Evolutionary conservation across 2,329 filamentous ascomycete species (phyloP), one percentile per base, ranked within the genome.

Genomic region (Plenodomus biglobosus): DNA sequence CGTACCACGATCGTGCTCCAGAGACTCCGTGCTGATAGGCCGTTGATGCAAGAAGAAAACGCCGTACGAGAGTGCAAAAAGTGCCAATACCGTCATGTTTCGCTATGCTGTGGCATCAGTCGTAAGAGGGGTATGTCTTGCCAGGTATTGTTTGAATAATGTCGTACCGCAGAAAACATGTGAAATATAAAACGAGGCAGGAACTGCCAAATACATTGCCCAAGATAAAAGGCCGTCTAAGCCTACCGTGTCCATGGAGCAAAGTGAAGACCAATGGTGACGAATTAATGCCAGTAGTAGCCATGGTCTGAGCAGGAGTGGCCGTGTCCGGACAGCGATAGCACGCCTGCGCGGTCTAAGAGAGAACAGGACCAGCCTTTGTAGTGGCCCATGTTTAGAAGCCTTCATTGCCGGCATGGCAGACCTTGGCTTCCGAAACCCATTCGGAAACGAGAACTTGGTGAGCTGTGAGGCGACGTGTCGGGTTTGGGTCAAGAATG

Each of bases 391-490:
- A 42, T 46, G 41, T 55, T 77, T 81, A 96, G 64, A 95, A 86
- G 48, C 94, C 94, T 80, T 97, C 92, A 75, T 97, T 90, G 60
- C 92, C 94, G 52, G 94, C 92, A 75, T 92, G 94, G 78, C 94
- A 99, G 48, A 97, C 82, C 76, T 92, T 95, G 74, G 97, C 96
- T 74, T 96, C 92, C 61, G 94, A 89, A 60, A 94, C 91, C 94
- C 94, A 99, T 77, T 99, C 94, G 3, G 92, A 97, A 75, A 96
- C 96, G 65, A 99, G 84, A 48, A 97, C 90, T 76, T 99, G 94
- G 35, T 92, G 92, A 49, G 94, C 92, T 22, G 91, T 96, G 70
- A 99, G 92, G 62, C 94, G 90, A 56, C 94, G 87, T 48, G 84
- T 84, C 20, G 94, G 91, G 70, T 96, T 96, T 22, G 94, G 94